These are phyloP conservation scores for Cercospora canescens DNA, from an alignment of 2,329 filamentous ascomycete species.

Conservation along the genomic window DNA sequence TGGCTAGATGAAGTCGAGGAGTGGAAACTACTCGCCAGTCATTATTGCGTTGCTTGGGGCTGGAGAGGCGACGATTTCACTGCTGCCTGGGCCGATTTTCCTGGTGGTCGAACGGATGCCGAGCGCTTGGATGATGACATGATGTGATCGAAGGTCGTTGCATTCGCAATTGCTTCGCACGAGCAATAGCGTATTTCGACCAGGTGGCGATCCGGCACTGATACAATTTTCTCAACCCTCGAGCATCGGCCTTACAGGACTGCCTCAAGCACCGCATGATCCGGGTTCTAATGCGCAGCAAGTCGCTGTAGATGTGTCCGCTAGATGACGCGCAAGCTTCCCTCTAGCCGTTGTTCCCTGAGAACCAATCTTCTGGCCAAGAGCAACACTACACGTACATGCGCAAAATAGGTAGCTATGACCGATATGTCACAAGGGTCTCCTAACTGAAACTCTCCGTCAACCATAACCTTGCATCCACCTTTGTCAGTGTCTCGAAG, in stretches of 20 bases:
- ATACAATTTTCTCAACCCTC: background rate
- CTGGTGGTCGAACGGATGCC: conserved; percentile 20
- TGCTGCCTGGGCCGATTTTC: conserved; percentile 27
- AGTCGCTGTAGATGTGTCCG: background rate
- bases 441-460: background rate
- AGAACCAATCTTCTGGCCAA: background rate
- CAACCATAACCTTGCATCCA: background rate
- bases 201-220: background rate
- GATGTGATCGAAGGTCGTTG: background rate
- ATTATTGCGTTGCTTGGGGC: conserved; percentile 91
- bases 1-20: conserved; percentile 95
- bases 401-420: background rate
- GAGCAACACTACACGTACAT: background rate
- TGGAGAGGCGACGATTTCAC: conserved; percentile 56
- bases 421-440: background rate
- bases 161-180: background rate
- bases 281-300: background rate
- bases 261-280: background rate
- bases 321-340: background rate
- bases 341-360: background rate
- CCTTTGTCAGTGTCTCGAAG: background rate
- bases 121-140: conserved; percentile 25
- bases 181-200: background rate
- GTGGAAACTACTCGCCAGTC: conserved; percentile 80
- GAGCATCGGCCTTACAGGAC: background rate